Evolutionary conservation across 1,284 basidiomycete species (phyloP).

Genomic region (Sphaerobolus stellatus): DNA sequence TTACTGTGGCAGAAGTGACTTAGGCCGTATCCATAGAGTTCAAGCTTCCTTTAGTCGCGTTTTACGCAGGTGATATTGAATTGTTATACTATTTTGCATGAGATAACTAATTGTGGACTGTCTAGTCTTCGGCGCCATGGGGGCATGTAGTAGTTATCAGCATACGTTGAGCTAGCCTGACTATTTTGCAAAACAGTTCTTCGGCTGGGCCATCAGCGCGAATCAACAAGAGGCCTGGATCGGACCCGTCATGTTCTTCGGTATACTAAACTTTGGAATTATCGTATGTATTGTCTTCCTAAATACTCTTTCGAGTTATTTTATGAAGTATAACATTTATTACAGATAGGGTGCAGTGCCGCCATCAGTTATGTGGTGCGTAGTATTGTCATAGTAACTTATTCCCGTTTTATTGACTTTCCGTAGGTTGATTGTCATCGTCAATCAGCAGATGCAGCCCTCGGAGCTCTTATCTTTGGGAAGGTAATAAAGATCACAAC

Average conservation of each 20-base stretch:
- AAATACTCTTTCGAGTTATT: neutral
- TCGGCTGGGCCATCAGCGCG: constrained; percentile 15
- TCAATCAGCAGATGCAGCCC: constrained; percentile 19
- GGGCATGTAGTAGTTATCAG: neutral
- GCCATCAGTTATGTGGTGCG: constrained; percentile 21
- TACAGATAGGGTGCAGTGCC: constrained; percentile 18
- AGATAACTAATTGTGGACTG: neutral
- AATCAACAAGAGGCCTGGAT: constrained; percentile 21
- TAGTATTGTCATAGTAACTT: neutral
- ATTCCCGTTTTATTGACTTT: neutral
- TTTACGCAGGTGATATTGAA: constrained; percentile 19
- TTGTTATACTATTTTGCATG: neutral
- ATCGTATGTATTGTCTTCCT: constrained; percentile 7
- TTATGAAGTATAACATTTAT: neutral
- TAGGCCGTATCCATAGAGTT: constrained; percentile 16
- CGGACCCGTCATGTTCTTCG: constrained; percentile 23
- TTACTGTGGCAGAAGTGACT: neutral
- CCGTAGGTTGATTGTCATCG: constrained; percentile 19
- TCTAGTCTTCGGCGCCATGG: constrained; percentile 18
- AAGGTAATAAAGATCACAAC: constrained; percentile 3
- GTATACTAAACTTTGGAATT: constrained; percentile 20
- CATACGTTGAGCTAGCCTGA: too few species aligned
- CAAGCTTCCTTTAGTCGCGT: constrained; percentile 19
- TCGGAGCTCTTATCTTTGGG: constrained; percentile 18
- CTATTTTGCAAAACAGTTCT: constrained; percentile 1